A percentile compares a stretch with the other conserved stretches of the same genome.
phyloP scores from a whole-genome alignment of 148 eudicot genomes.

The Rhododendron williamsianum region DNA sequence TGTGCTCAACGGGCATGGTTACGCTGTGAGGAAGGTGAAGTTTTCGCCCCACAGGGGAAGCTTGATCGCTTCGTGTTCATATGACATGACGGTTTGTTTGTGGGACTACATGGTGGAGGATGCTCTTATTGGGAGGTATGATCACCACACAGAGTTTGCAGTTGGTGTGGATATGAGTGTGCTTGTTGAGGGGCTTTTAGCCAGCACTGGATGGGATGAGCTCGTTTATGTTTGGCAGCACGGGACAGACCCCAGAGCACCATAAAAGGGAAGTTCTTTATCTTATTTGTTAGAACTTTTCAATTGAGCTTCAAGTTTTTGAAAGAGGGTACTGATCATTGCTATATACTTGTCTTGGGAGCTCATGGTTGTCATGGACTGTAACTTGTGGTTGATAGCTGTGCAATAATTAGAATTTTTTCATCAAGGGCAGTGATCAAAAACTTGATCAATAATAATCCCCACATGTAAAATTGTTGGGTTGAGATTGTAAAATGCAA shows the following conservation, averaged over 20 bases:
- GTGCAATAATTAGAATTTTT: conserved; percentile 4
- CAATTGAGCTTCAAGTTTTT: not conserved
- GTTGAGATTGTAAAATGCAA: not conserved
- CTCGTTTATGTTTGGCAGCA: conserved; percentile 90
- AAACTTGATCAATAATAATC: conserved; percentile 5
- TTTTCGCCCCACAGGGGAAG: conserved; percentile 81
- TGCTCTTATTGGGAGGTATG: conserved; percentile 76
- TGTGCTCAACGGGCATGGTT: conserved; percentile 66
- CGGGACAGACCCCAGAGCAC: conserved; percentile 86
- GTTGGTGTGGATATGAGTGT: conserved; percentile 99
- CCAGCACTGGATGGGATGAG: conserved; percentile 99
- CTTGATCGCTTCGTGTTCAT: conserved; percentile 71
- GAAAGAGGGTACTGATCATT: not conserved
- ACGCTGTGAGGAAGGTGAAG: conserved; percentile 86
- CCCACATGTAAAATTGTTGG: not conserved
- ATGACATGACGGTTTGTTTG: conserved; percentile 87
- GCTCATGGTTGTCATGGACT: not conserved
- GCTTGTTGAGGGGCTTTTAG: conserved; percentile 87
- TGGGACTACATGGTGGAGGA: conserved; percentile 97
- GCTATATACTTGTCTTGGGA: not conserved
- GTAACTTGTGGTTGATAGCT: not conserved
- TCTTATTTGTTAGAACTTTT: not conserved
- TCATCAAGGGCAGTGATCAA: not conserved
- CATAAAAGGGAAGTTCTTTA: conserved; percentile 23
- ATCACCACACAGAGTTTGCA: conserved; percentile 92